These are phyloP conservation scores for Coemansia sp. DNA, from an alignment of 192 early-diverging fungal species.

Conservation along the genomic window DNA sequence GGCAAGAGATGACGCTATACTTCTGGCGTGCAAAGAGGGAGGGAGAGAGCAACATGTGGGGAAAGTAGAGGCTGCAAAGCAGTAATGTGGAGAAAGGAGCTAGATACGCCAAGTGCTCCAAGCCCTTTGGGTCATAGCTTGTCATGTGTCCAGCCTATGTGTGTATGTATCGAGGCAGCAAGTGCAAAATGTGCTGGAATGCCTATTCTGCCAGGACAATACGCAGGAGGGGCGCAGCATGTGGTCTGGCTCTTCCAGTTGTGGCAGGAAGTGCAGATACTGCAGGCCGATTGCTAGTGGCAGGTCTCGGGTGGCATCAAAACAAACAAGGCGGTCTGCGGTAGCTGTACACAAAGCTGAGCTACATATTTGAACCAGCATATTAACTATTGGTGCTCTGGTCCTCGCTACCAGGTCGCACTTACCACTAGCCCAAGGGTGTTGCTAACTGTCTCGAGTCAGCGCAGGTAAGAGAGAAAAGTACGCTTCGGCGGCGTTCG, in stretches of 20 bases:
- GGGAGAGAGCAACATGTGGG: background rate
- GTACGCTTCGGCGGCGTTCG: background rate
- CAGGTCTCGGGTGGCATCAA: background rate
- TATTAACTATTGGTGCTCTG: background rate
- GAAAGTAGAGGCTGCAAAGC: background rate
- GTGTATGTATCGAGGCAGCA: background rate
- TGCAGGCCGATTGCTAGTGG: background rate
- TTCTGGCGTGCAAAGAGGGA: background rate
- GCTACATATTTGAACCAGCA: background rate
- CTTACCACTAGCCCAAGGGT: constrained; percentile 5
- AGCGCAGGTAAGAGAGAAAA: background rate
- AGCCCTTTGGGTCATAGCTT: background rate
- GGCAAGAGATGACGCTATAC: background rate
- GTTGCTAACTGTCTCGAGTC: background rate
- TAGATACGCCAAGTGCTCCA: background rate
- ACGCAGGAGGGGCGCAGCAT: background rate
- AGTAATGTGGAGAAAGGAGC: background rate
- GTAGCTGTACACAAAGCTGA: background rate
- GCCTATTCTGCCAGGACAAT: background rate
- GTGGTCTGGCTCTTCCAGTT: background rate
- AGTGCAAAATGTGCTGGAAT: background rate
- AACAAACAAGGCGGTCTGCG: background rate
- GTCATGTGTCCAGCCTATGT: background rate
- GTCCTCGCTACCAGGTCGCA: background rate
- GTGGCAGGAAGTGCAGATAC: background rate